Evolutionary conservation across 495 filamentous ascomycete species (phyloP).

Genomic region (Hypoxylon lienhwacheense): DNA sequence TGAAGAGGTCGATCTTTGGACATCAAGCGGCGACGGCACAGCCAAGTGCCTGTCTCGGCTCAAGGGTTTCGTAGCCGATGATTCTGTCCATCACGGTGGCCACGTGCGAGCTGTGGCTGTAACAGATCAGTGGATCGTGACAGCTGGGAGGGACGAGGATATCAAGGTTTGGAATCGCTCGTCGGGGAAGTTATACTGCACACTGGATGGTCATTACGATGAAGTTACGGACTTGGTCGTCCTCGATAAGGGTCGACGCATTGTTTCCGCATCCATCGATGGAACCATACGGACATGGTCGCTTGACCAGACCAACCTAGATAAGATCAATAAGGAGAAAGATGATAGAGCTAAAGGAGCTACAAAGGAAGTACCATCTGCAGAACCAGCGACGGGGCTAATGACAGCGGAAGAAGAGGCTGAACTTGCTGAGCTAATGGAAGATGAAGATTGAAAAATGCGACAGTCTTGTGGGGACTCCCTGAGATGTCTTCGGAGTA

Average conservation of each 20-base stretch:
- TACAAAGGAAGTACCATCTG: conserved; percentile 46
- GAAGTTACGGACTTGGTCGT: conserved; percentile 82
- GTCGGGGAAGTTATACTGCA: conserved; percentile 73
- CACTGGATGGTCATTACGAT: conserved; percentile 85
- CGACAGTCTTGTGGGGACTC: too few relatives aligned
- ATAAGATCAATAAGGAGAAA: conserved; percentile 56
- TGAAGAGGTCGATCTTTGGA: conserved; percentile 80
- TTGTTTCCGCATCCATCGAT: conserved; percentile 86
- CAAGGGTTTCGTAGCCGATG: conserved; percentile 67
- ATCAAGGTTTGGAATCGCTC: conserved; percentile 81
- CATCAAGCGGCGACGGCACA: conserved; percentile 83
- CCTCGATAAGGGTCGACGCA: conserved; percentile 53
- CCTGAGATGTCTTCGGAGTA: conserved; percentile 1
- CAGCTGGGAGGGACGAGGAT: conserved; percentile 87
- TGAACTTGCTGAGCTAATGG: conserved; percentile 87
- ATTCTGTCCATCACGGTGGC: conserved; percentile 76
- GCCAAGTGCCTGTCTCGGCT: conserved; percentile 71
- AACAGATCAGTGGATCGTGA: conserved; percentile 78
- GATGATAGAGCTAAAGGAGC: conserved; percentile 54
- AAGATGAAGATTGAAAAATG: conserved; percentile 59
- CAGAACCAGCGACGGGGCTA: conserved; percentile 47
- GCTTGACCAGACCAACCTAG: conserved; percentile 64
- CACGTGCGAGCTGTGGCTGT: conserved; percentile 83
- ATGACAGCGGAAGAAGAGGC: conserved; percentile 82
- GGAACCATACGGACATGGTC: conserved; percentile 83